Conservation (phyloP, 139 green algal genomes). For the Chlamydomonas incerta region DNA sequence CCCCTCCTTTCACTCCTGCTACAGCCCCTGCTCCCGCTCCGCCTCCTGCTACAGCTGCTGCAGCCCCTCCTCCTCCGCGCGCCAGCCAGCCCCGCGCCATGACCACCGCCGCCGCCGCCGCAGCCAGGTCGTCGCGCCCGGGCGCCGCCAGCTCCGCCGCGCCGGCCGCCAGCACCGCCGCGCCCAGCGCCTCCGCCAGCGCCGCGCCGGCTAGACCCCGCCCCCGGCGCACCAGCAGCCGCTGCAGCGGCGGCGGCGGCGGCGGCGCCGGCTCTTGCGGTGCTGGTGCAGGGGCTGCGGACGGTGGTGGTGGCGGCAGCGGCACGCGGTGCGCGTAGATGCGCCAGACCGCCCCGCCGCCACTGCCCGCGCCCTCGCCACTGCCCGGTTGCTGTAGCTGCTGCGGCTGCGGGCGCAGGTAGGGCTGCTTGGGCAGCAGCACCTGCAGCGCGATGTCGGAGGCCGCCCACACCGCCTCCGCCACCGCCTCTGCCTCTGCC, state of each 20-base stretch:
- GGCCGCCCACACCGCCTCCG: no score
- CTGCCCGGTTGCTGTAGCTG: background rate
- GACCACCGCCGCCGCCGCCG: conserved; percentile 5
- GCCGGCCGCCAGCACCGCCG: conserved; percentile 12
- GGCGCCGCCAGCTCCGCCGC: background rate
- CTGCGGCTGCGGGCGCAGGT: background rate
- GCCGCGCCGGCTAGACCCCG: background rate
- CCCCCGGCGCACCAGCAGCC: background rate
- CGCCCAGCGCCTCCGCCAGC: background rate
- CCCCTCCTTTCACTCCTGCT: background rate
- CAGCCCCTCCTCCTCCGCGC: no score
- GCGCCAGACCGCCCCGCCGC: background rate
- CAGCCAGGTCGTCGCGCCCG: background rate
- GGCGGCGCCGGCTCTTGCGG: background rate
- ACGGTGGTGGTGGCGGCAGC: background rate
- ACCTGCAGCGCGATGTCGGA: conserved; percentile 1
- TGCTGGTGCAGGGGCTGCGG: no score
- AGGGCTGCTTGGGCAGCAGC: conserved; percentile 19
- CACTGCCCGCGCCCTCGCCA: background rate
- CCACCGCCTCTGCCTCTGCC: no score
- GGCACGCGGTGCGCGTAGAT: conserved; percentile 12
- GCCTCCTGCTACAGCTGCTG: background rate
- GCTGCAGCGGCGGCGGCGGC: background rate
- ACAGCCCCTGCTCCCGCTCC: background rate
- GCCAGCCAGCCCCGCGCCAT: conserved; percentile 11